Evolutionary conservation across 2,329 filamentous ascomycete species (phyloP).

Genomic region (Colletotrichum noveboracense): DNA sequence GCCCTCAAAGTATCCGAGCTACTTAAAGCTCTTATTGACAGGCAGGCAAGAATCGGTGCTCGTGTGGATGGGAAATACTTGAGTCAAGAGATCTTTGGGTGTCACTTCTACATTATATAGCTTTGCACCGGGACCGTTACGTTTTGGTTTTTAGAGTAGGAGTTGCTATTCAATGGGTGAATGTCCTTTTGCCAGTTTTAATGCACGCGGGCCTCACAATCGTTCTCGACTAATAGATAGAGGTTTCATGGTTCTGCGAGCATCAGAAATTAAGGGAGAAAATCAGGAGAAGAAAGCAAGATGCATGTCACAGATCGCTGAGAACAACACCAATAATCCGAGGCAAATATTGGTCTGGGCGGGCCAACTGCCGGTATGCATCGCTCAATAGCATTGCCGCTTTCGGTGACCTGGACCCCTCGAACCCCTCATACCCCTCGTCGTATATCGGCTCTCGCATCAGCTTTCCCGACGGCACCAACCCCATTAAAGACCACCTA

Average conservation of each 20-base stretch:
- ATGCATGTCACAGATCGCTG: neutral
- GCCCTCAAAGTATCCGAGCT: neutral
- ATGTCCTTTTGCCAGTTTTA: neutral
- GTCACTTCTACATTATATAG: neutral
- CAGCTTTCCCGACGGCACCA: neutral
- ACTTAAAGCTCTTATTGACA: neutral
- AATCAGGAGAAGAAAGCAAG: neutral
- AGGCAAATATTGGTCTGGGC: neutral
- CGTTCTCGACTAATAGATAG: neutral
- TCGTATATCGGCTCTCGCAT: neutral
- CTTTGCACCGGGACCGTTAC: neutral
- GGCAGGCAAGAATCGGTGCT: neutral
- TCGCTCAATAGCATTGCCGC: neutral
- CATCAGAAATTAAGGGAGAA: neutral
- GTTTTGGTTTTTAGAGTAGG: neutral
- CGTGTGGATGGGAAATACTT: neutral
- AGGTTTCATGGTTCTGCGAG: neutral
- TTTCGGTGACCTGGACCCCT: neutral
- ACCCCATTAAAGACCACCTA: neutral
- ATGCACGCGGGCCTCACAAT: neutral
- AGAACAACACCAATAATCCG: neutral
- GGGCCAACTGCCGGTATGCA: neutral
- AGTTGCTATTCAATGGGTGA: too few relatives aligned
- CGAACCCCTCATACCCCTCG: neutral
- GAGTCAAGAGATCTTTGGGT: neutral